Conservation (phyloP, 371 early-diverging fungal species). For the Syncephalastrum sp. region DNA sequence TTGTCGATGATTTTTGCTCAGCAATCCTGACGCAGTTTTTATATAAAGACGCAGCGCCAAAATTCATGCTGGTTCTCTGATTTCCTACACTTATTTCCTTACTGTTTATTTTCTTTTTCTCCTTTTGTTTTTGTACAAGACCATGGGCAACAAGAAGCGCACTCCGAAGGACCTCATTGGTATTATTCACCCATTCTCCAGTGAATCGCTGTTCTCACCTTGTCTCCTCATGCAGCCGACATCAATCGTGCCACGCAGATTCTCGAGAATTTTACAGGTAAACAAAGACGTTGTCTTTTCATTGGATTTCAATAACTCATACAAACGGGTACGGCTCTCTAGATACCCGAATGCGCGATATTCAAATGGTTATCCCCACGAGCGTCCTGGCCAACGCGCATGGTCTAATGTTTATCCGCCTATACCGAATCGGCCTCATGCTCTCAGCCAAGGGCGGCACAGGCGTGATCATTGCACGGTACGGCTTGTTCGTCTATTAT, state of each 20-base stretch:
- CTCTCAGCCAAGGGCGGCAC: conserved; percentile 36
- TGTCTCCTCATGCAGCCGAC: conserved; percentile 22
- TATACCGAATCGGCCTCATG: conserved; percentile 30
- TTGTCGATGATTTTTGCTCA: too few relatives aligned
- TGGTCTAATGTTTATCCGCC: conserved; percentile 38
- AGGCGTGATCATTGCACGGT: conserved; percentile 46
- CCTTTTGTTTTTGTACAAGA: too few relatives aligned
- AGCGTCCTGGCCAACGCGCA: conserved; percentile 33
- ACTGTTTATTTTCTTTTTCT: too few relatives aligned
- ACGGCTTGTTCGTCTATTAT: neutral
- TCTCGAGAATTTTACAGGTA: conserved; percentile 37
- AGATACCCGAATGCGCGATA: conserved; percentile 26
- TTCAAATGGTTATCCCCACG: conserved; percentile 30
- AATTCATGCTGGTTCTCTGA: too few relatives aligned
- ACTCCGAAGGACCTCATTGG: too few relatives aligned
- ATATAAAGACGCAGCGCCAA: too few relatives aligned
- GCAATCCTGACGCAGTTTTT: too few relatives aligned
- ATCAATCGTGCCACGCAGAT: conserved; percentile 33
- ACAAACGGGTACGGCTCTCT: neutral
- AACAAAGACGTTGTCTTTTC: neutral
- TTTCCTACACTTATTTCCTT: too few relatives aligned
- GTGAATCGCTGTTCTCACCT: too few relatives aligned
- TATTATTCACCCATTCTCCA: too few relatives aligned
- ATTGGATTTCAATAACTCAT: neutral
- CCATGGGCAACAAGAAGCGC: too few relatives aligned